Evolutionary conservation across 2,329 filamentous ascomycete genomes (phyloP).

Genomic region (Xenoacremonium recifei): DNA sequence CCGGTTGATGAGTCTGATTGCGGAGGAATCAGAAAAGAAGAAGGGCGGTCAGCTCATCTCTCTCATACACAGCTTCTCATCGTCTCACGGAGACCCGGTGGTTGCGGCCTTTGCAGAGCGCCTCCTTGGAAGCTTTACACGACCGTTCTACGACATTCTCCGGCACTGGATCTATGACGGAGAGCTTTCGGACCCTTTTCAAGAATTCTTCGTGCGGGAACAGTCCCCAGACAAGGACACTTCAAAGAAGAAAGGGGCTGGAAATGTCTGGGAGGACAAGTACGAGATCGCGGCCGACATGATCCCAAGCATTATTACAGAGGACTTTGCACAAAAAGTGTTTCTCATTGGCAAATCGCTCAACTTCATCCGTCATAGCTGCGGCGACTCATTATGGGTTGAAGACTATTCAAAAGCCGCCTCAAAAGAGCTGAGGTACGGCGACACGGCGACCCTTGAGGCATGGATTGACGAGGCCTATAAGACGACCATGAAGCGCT

Average conservation of each 20-base stretch:
- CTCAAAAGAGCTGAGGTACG: constrained; percentile 88
- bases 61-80: constrained; percentile 88
- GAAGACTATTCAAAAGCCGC: constrained; percentile 91
- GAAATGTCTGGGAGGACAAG: constrained; percentile 97
- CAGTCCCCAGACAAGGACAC: constrained; percentile 57
- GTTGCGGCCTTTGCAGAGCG: constrained; percentile 92
- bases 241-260: constrained; percentile 60
- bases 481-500: constrained; percentile 93
- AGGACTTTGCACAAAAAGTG: constrained; percentile 92
- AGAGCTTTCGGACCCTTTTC: constrained; percentile 92
- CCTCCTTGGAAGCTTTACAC: constrained; percentile 79
- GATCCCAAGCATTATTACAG: constrained; percentile 90
- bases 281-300: constrained; percentile 83
- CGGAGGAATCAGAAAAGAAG: constrained; percentile 79
- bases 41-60: constrained; percentile 92
- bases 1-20: constrained; percentile 88
- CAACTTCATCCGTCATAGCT: constrained; percentile 97
- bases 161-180: constrained; percentile 98
- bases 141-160: constrained; percentile 95
- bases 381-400: constrained; percentile 91
- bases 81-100: constrained; percentile 92
- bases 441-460: constrained; percentile 88
- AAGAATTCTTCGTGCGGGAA: constrained; percentile 93
- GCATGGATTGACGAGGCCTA: constrained; percentile 95
- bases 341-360: constrained; percentile 97